These are phyloP conservation scores for Phytophthora meadii DNA, from an alignment of 352 stramenopile genomes.

Conservation along the genomic window DNA sequence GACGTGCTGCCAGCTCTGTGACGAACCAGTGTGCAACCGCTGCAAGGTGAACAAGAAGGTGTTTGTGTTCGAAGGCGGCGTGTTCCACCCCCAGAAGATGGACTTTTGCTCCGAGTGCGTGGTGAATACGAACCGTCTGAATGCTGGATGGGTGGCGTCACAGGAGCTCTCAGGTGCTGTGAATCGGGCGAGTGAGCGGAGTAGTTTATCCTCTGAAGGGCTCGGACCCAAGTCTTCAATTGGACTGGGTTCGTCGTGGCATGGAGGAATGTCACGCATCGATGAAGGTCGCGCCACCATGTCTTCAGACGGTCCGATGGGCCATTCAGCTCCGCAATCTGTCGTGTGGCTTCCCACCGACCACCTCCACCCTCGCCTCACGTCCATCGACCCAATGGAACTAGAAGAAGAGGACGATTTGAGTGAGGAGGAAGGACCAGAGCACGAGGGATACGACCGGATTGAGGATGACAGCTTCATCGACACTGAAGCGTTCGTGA, in stretches of 20 bases:
- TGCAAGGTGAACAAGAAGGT: slow-evolving; percentile 59
- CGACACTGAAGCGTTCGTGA: slow-evolving; percentile 40
- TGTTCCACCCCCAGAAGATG: slow-evolving; percentile 72
- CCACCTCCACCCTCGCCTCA: slow-evolving; percentile 31
- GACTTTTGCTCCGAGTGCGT: slow-evolving; percentile 71
- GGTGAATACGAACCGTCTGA: slow-evolving; percentile 48
- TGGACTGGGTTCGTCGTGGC: slow-evolving; percentile 29
- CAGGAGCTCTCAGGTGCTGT: slow-evolving; percentile 51
- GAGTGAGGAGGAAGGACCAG: slow-evolving; percentile 4
- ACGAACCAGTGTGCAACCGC: slow-evolving; percentile 45
- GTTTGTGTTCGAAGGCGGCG: slow-evolving; percentile 45
- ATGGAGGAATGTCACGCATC: slow-evolving; percentile 34
- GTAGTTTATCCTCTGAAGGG: slow-evolving; percentile 26
- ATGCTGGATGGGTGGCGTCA: slow-evolving; percentile 57
- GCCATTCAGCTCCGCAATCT: slow-evolving; percentile 16
- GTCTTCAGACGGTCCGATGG: slow-evolving; percentile 38
- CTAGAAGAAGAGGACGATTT: slow-evolving; percentile 19
- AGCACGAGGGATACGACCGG: slow-evolving; percentile 18
- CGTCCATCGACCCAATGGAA: slow-evolving; percentile 23
- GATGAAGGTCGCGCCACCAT: slow-evolving; percentile 50
- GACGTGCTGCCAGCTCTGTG: slow-evolving; percentile 44
- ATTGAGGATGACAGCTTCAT: slow-evolving; percentile 37
- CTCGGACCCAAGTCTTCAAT: slow-evolving; percentile 13
- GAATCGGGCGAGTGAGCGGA: slow-evolving; percentile 26
- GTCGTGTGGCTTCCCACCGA: slow-evolving; percentile 42